These are phyloP conservation scores for Paragyromitra xinjiangensis DNA, from an alignment of 495 filamentous ascomycete species.

Conservation along the genomic window DNA sequence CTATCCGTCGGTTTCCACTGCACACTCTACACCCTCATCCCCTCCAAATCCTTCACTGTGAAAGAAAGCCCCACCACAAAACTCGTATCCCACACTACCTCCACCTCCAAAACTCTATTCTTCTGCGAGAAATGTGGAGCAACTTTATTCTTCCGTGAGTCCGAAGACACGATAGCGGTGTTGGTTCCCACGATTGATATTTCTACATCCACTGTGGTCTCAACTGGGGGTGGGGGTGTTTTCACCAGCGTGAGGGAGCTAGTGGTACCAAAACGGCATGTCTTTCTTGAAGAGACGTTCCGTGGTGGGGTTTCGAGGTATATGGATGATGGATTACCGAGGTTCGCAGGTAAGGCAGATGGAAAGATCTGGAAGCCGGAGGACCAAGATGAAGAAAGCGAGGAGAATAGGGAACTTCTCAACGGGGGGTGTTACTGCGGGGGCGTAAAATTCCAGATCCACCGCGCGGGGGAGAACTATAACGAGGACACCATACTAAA, in stretches of 20 bases:
- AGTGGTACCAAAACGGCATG: slow-evolving; percentile 9
- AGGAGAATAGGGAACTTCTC: background rate
- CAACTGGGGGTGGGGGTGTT: no score
- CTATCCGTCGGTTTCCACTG: slow-evolving; percentile 26
- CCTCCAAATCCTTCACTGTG: background rate
- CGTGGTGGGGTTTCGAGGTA: slow-evolving; percentile 14
- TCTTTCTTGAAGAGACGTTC: background rate
- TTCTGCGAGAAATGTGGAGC: slow-evolving; percentile 29
- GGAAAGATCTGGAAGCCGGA: background rate
- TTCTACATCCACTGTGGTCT: background rate
- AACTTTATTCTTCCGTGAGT: slow-evolving; percentile 11
- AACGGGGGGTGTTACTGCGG: slow-evolving; percentile 19
- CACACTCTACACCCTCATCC: slow-evolving; percentile 5
- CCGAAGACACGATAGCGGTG: background rate
- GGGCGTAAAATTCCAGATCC: slow-evolving; percentile 14
- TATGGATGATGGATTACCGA: slow-evolving; percentile 21
- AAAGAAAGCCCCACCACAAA: background rate
- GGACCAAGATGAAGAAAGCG: background rate
- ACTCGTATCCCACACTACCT: background rate
- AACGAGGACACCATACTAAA: background rate
- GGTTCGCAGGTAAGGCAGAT: background rate
- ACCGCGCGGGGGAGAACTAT: slow-evolving; percentile 13
- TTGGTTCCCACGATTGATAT: slow-evolving; percentile 28
- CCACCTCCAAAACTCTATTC: background rate
- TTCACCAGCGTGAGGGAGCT: slow-evolving; percentile 1